Percentiles rank a stretch among this genome's conserved stretches.
These are phyloP conservation scores for Gaeumannomyces tritici DNA, from an alignment of 2,329 filamentous ascomycete genomes.

Conservation along the genomic window DNA sequence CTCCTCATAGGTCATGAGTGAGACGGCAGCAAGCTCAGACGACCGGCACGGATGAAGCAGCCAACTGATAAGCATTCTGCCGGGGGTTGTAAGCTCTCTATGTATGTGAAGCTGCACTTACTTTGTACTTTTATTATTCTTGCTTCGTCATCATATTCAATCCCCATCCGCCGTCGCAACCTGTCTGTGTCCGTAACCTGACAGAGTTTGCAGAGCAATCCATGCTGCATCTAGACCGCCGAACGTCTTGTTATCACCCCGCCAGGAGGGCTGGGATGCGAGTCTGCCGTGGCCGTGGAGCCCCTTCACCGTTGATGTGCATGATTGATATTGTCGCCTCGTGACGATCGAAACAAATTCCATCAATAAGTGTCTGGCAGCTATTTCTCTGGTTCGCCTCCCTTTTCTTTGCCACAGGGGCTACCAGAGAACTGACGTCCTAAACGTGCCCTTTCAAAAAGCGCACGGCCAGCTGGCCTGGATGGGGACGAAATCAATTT, in stretches of 20 bases:
- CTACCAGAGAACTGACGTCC: background rate
- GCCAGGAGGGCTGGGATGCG: background rate
- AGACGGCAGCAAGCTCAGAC: background rate
- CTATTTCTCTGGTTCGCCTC: background rate
- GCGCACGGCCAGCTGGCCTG: background rate
- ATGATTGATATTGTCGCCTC: background rate
- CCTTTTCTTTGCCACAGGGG: background rate
- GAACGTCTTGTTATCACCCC: background rate
- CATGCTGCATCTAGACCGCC: too few relatives aligned
- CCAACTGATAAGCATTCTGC: background rate
- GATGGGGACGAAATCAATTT: background rate
- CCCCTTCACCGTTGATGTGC: background rate
- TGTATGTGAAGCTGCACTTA: background rate
- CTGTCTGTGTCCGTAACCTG: background rate
- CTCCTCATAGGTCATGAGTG: background rate
- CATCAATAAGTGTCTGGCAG: background rate
- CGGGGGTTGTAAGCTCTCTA: background rate
- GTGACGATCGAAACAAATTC: background rate
- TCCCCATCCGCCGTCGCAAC: background rate
- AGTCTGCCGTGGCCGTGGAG: background rate
- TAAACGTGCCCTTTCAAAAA: background rate
- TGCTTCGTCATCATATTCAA: background rate
- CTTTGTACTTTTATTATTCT: background rate
- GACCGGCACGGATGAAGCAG: background rate
- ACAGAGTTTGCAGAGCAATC: background rate